These are phyloP conservation scores for Dioscorea alata DNA, from an alignment of 106 monocot species.

Conservation along the genomic window DNA sequence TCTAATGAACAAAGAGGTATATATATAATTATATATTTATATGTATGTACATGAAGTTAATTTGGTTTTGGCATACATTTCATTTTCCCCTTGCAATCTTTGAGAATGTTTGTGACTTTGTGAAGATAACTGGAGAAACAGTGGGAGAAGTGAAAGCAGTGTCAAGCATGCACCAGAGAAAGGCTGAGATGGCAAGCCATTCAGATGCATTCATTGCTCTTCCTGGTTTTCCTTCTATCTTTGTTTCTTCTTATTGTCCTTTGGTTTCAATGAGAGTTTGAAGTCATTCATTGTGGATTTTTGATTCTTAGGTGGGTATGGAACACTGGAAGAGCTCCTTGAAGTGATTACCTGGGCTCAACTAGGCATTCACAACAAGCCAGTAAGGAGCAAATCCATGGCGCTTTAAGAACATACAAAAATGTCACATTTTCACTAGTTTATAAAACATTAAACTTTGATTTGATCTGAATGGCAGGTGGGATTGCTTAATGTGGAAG, in stretches of 20 bases:
- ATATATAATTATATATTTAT: too few species aligned
- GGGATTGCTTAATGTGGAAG: constrained; percentile 83
- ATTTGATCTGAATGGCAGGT: constrained; percentile 30
- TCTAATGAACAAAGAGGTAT: constrained; percentile 60
- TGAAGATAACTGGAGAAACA: constrained; percentile 63
- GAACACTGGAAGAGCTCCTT: constrained; percentile 77
- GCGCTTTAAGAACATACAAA: background rate
- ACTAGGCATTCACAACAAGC: constrained; percentile 81
- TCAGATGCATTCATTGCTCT: constrained; percentile 85
- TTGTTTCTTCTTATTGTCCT: background rate
- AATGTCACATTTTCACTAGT: background rate
- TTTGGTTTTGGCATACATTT: background rate
- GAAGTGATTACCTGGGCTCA: constrained; percentile 93
- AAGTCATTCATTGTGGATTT: too few species aligned
- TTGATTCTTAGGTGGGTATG: constrained; percentile 51
- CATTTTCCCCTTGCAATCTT: background rate
- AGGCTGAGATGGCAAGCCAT: constrained; percentile 74
- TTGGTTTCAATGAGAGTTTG: background rate
- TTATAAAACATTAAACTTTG: background rate
- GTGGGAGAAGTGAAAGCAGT: constrained; percentile 62
- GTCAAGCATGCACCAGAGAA: constrained; percentile 61
- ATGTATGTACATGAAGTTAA: too few species aligned
- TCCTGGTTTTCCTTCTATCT: constrained; percentile 34
- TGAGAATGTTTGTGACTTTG: background rate
- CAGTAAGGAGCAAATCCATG: constrained; percentile 23